A percentile compares a stretch with the other conserved stretches of the same genome.
These are phyloP conservation scores for Spiraea crenata DNA, from an alignment of 331 rosid genomes.

Conservation along the genomic window DNA sequence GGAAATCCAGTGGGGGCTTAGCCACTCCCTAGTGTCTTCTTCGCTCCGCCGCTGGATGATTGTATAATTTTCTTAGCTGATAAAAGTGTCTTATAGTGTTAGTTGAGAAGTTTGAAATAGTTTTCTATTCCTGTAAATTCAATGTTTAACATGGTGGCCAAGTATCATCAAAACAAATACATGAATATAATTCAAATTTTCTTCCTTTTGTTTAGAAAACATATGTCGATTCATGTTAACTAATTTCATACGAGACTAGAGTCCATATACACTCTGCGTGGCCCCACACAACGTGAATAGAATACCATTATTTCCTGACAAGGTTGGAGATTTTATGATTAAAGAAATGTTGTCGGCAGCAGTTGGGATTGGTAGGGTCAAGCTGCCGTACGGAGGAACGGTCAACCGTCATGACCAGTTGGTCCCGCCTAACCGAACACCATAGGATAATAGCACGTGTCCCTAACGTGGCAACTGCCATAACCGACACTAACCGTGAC, in stretches of 20 bases:
- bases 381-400: constrained; percentile 27
- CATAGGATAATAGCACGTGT: constrained; percentile 50
- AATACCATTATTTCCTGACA: background rate
- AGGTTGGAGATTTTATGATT: background rate
- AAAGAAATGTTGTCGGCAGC: constrained; percentile 48
- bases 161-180: too few species aligned
- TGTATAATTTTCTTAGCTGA: too few species aligned
- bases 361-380: constrained; percentile 29
- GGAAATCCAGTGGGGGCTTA: too few species aligned
- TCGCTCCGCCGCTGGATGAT: too few species aligned
- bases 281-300: background rate
- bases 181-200: too few species aligned
- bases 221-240: too few species aligned
- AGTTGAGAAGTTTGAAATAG: too few species aligned
- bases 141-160: too few species aligned
- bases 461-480: constrained; percentile 81
- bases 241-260: constrained; percentile 4
- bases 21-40: too few species aligned
- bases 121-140: too few species aligned
- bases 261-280: background rate
- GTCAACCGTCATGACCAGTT: constrained; percentile 38
- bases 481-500: constrained; percentile 93
- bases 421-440: constrained; percentile 35
- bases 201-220: too few species aligned
- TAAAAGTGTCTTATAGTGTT: too few species aligned